Evolutionary conservation across 2,329 filamentous ascomycete species (phyloP).

Genomic region (Drechslerella coelobrocha): DNA sequence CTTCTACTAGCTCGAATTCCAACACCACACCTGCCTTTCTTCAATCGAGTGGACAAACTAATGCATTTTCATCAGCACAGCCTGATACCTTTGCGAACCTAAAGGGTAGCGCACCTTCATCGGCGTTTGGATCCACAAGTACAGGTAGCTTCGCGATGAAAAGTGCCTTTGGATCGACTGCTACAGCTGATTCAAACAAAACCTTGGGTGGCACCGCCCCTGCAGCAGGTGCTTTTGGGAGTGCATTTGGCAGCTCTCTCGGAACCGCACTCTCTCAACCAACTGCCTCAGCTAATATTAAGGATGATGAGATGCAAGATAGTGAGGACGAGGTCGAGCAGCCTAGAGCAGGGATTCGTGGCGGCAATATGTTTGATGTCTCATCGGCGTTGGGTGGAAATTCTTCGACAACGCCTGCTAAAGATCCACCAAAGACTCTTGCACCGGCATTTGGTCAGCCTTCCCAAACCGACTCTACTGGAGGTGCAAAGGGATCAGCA

Average conservation of each 20-base stretch:
- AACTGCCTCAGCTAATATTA: slow-evolving; percentile 45
- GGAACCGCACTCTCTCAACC: slow-evolving; percentile 46
- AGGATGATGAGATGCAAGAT: slow-evolving; percentile 50
- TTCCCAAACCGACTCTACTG: slow-evolving; percentile 8
- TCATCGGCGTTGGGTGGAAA: slow-evolving; percentile 15
- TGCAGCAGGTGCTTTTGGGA: slow-evolving; percentile 36
- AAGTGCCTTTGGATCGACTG: slow-evolving; percentile 42
- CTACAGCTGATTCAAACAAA: slow-evolving; percentile 32
- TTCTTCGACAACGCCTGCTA: slow-evolving; percentile 19
- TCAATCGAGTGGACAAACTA: slow-evolving; percentile 31
- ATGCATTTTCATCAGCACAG: slow-evolving; percentile 36
- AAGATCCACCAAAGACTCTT: slow-evolving; percentile 27
- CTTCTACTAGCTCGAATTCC: slow-evolving; percentile 10
- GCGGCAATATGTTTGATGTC: slow-evolving; percentile 46
- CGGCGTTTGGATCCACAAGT: slow-evolving; percentile 17
- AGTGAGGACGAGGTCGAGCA: slow-evolving; percentile 44
- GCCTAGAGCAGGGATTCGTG: slow-evolving; percentile 35
- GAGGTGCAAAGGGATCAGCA: slow-evolving; percentile 21
- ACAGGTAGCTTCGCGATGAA: slow-evolving; percentile 19
- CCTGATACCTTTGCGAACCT: slow-evolving; percentile 36
- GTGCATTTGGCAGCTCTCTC: slow-evolving; percentile 35
- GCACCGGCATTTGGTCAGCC: slow-evolving; percentile 38
- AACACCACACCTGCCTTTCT: slow-evolving; percentile 37
- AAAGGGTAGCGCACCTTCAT: slow-evolving; percentile 11
- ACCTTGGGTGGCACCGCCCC: slow-evolving; percentile 4